Conservation (phyloP, 768 basidiomycete species). For the Podaxis sp. region DNA sequence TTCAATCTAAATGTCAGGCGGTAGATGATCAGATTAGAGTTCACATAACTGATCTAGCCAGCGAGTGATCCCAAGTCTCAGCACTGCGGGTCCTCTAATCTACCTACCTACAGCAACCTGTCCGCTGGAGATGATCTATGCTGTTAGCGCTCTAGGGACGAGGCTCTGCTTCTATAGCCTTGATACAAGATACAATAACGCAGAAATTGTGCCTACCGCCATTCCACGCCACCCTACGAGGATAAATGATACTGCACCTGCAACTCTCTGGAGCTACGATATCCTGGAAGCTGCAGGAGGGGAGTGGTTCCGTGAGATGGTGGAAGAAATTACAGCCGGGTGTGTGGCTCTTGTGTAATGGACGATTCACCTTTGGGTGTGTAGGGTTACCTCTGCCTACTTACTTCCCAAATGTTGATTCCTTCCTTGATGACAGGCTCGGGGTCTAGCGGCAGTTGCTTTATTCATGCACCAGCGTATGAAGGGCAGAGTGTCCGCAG, state of each 20-base stretch:
- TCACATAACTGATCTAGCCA: conserved; percentile 21
- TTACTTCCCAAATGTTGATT: no score
- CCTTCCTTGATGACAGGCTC: no score
- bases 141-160: not conserved
- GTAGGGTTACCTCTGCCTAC: no score
- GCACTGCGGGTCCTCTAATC: not conserved
- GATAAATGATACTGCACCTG: not conserved
- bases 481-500: no score
- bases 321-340: not conserved
- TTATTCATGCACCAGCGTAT: no score
- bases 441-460: no score
- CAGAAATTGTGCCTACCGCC: not conserved
- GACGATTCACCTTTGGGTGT: no score
- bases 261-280: not conserved
- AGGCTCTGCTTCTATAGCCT: not conserved
- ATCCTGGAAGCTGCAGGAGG: not conserved
- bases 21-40: conserved; percentile 24
- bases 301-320: not conserved
- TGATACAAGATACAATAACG: not conserved
- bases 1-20: conserved; percentile 20
- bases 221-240: not conserved
- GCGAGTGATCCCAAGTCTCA: not conserved
- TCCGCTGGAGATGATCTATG: not conserved
- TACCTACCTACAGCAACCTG: not conserved
- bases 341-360: not conserved